Percentiles rank a stretch among this genome's conserved stretches.
Evolutionary conservation across 2,329 filamentous ascomycete species (phyloP).

Genomic region (Rhinocladiella mackenziei): DNA sequence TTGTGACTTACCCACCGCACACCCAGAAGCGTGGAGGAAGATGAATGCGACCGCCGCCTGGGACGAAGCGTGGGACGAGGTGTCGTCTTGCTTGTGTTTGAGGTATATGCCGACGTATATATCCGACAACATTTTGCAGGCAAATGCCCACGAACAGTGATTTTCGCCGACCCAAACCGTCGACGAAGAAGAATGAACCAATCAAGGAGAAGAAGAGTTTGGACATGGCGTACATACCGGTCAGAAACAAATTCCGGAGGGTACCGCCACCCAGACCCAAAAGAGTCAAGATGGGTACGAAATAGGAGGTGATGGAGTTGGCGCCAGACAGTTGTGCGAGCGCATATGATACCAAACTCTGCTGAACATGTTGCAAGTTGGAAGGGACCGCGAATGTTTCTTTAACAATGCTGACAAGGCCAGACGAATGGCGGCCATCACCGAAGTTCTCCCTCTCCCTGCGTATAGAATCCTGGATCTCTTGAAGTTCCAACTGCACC

Average conservation of each 20-base stretch:
- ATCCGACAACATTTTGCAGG: slow-evolving; percentile 42
- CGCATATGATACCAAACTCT: slow-evolving; percentile 38
- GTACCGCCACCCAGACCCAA: slow-evolving; percentile 34
- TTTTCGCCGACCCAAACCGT: slow-evolving; percentile 42
- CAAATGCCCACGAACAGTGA: slow-evolving; percentile 38
- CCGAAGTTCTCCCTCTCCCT: slow-evolving; percentile 14
- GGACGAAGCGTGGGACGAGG: slow-evolving; percentile 32
- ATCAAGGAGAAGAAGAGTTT: slow-evolving; percentile 44
- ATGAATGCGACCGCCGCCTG: slow-evolving; percentile 44
- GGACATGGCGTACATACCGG: slow-evolving; percentile 43
- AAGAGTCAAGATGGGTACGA: slow-evolving; percentile 43
- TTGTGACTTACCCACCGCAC: slow-evolving; percentile 35
- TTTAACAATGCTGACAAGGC: slow-evolving; percentile 31
- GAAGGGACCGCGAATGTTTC: slow-evolving; percentile 39
- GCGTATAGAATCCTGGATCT: slow-evolving; percentile 32
- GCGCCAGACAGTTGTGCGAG: slow-evolving; percentile 46
- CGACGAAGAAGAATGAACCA: slow-evolving; percentile 45
- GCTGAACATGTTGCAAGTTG: slow-evolving; percentile 42
- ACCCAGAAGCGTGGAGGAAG: slow-evolving; percentile 47
- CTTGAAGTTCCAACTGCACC: slow-evolving; percentile 30
- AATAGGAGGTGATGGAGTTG: slow-evolving; percentile 44
- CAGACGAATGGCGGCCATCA: slow-evolving; percentile 2
- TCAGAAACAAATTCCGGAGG: slow-evolving; percentile 38
- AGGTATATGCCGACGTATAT: slow-evolving; percentile 43
- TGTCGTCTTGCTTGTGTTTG: slow-evolving; percentile 33